Evolutionary conservation across 2,329 filamentous ascomycete genomes (phyloP).

Genomic region (Xylaria sp.): DNA sequence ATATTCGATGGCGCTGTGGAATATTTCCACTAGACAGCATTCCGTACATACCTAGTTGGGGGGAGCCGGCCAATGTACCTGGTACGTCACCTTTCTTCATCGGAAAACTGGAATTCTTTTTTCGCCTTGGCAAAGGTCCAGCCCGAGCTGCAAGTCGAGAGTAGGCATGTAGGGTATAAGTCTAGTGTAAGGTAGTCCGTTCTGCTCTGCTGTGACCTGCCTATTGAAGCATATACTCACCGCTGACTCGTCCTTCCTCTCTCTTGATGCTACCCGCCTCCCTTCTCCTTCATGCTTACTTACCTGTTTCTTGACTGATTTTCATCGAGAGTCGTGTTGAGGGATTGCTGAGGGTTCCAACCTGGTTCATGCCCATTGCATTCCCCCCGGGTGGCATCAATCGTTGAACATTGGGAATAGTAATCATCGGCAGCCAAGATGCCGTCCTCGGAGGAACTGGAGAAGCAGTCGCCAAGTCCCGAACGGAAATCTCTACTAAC

Average conservation of each 20-base stretch:
- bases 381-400: too few species aligned
- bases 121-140: too few species aligned
- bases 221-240: neutral
- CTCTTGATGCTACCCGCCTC: neutral
- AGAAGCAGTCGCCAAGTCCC: constrained; percentile 7
- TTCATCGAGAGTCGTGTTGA: neutral
- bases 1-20: too few species aligned
- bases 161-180: neutral
- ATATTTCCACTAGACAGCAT: too few species aligned
- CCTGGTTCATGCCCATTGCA: too few species aligned
- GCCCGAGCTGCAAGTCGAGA: neutral
- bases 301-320: neutral
- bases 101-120: too few species aligned
- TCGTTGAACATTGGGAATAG: too few species aligned
- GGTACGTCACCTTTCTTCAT: too few species aligned
- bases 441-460: constrained; percentile 2
- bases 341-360: too few species aligned
- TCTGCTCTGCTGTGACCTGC: neutral
- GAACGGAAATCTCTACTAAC: constrained; percentile 17
- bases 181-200: neutral
- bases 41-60: too few species aligned
- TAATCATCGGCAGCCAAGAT: neutral
- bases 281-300: neutral
- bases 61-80: too few species aligned
- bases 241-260: neutral